phyloP scores from a whole-genome alignment of 805 yeast genomes.

The Hyphopichia homilentoma region DNA sequence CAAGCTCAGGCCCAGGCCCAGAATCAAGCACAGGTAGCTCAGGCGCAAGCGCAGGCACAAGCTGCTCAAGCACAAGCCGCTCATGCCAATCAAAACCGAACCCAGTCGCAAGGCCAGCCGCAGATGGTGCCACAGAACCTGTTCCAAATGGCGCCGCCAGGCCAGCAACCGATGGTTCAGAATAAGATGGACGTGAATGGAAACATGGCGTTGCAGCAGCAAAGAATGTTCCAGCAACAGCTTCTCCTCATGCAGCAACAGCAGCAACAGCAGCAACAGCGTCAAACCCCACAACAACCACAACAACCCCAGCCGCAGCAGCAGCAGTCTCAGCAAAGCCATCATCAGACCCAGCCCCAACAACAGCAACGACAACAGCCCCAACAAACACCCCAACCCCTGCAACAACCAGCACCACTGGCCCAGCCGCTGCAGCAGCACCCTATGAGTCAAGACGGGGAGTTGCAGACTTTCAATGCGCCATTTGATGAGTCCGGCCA shows the following conservation, averaged over 20 bases:
- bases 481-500: too few relatives aligned
- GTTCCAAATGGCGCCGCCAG: too few relatives aligned
- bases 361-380: slow-evolving; percentile 5
- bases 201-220: background rate
- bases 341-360: too few relatives aligned
- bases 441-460: too few relatives aligned
- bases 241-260: slow-evolving; percentile 4
- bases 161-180: slow-evolving; percentile 3
- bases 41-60: slow-evolving; percentile 10
- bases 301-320: too few relatives aligned
- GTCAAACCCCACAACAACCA: slow-evolving; percentile 6
- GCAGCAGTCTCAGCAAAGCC: too few relatives aligned
- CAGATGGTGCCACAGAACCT: too few relatives aligned
- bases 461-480: too few relatives aligned
- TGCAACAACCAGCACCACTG: too few relatives aligned
- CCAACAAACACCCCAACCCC: slow-evolving; percentile 3
- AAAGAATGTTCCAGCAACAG: slow-evolving; percentile 1
- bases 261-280: slow-evolving; percentile 2
- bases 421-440: too few relatives aligned
- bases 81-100: slow-evolving; percentile 7
- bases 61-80: slow-evolving; percentile 7
- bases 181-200: background rate
- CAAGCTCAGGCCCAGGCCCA: slow-evolving; percentile 8
- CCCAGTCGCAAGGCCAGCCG: slow-evolving; percentile 3
- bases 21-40: slow-evolving; percentile 6